Conservation (phyloP, 2,329 filamentous ascomycete species). For the Penicillium frequentans region DNA sequence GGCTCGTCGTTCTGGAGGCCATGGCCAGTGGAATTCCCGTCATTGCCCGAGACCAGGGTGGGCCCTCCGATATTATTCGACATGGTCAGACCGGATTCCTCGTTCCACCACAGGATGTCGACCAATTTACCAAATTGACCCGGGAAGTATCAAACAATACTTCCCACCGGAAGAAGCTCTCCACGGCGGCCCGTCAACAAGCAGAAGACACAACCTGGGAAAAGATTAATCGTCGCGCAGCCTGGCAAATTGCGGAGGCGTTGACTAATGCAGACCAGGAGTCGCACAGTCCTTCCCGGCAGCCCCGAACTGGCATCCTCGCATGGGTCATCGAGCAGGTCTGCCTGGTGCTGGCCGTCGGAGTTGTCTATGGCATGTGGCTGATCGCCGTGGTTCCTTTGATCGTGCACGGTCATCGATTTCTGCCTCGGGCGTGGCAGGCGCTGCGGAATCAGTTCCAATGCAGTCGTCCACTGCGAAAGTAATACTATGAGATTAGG, state of each 20-base stretch:
- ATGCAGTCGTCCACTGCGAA: constrained; percentile 6
- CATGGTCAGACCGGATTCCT: constrained; percentile 63
- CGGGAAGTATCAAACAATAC: constrained; percentile 51
- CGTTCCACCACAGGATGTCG: constrained; percentile 59
- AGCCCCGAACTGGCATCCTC: constrained; percentile 14
- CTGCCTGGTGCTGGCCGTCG: constrained; percentile 29
- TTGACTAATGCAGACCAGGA: constrained; percentile 29
- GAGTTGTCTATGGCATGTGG: constrained; percentile 38
- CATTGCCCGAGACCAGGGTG: constrained; percentile 67
- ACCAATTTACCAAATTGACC: constrained; percentile 58
- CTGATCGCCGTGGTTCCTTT: constrained; percentile 38
- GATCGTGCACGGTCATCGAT: constrained; percentile 34
- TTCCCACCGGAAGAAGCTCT: constrained; percentile 48
- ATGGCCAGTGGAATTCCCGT: constrained; percentile 72
- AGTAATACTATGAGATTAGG: background rate
- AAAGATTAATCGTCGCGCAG: constrained; percentile 69
- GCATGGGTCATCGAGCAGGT: constrained; percentile 24
- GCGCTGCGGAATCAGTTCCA: constrained; percentile 17
- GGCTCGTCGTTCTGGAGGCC: constrained; percentile 67
- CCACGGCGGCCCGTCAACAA: constrained; percentile 51
- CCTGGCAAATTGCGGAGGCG: constrained; percentile 60
- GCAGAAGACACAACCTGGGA: constrained; percentile 69
- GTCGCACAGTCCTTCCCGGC: constrained; percentile 11
- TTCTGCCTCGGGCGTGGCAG: constrained; percentile 25
- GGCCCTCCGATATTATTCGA: constrained; percentile 66